phyloP scores from a whole-genome alignment of 768 basidiomycete species.

The Hydnomerulius pinastri region DNA sequence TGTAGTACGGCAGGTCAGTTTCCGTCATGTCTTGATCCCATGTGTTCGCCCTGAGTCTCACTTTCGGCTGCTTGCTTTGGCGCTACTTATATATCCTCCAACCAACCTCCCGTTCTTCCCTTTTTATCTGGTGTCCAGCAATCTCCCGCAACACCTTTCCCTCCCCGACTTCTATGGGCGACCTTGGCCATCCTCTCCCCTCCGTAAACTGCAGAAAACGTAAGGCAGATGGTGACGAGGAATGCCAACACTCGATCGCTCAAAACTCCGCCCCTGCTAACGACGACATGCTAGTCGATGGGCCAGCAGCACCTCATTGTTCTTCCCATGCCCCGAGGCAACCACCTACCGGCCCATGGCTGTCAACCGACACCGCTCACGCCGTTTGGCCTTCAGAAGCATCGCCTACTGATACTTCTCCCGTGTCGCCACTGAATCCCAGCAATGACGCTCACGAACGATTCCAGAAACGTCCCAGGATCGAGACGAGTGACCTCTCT shows the following conservation, averaged over 20 bases:
- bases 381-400: slow-evolving; percentile 44
- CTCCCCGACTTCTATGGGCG: slow-evolving; percentile 51
- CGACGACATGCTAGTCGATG: slow-evolving; percentile 39
- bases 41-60: slow-evolving; percentile 37
- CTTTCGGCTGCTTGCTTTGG: slow-evolving; percentile 17
- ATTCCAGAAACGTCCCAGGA: slow-evolving; percentile 32
- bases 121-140: slow-evolving; percentile 18
- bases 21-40: slow-evolving; percentile 29
- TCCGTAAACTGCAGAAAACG: slow-evolving; percentile 62
- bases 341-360: slow-evolving; percentile 35
- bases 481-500: slow-evolving; percentile 22
- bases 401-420: slow-evolving; percentile 33
- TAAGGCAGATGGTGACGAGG: slow-evolving; percentile 60
- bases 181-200: slow-evolving; percentile 56
- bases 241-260: slow-evolving; percentile 32
- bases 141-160: slow-evolving; percentile 25
- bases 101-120: slow-evolving; percentile 13
- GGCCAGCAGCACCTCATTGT: slow-evolving; percentile 28
- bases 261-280: slow-evolving; percentile 29
- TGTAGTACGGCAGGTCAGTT: slow-evolving; percentile 20
- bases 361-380: slow-evolving; percentile 29
- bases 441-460: slow-evolving; percentile 24
- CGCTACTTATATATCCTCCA: slow-evolving; percentile 37
- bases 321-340: slow-evolving; percentile 43
- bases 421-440: slow-evolving; percentile 43